These are phyloP conservation scores for Fistulifera solaris DNA, from an alignment of 108 stramenopile genomes.

Conservation along the genomic window DNA sequence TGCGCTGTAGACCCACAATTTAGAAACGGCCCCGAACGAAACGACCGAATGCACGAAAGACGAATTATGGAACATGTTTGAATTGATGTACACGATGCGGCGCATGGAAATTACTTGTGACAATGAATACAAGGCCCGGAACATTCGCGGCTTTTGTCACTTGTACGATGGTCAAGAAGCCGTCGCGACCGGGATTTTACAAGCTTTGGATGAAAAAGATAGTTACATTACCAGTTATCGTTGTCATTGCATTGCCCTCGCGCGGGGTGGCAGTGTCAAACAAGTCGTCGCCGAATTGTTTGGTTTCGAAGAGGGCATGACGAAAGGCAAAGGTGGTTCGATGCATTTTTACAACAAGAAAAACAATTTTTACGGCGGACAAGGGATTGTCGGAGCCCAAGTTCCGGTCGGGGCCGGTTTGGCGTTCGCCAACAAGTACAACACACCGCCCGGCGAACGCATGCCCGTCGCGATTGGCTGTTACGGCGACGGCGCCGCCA, in stretches of 20 bases:
- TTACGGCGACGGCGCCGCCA: slow-evolving; percentile 99
- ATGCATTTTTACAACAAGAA: slow-evolving; percentile 99
- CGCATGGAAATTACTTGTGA: slow-evolving; percentile 99
- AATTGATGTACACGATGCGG: slow-evolving; percentile 99
- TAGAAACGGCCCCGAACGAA: slow-evolving; percentile 56
- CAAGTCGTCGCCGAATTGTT: slow-evolving; percentile 88
- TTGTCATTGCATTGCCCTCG: slow-evolving; percentile 93
- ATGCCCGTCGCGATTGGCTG: slow-evolving; percentile 97
- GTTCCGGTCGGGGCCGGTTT: slow-evolving; percentile 97
- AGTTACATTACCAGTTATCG: slow-evolving; percentile 96
- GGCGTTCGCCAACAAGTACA: slow-evolving; percentile 98
- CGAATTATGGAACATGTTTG: slow-evolving; percentile 87
- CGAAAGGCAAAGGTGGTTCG: slow-evolving; percentile 96
- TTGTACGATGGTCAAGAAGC: slow-evolving; percentile 99
- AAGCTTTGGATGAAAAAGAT: slow-evolving; percentile 82
- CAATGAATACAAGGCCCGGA: slow-evolving; percentile 97
- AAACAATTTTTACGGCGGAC: slow-evolving; percentile 96
- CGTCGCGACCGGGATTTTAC: slow-evolving; percentile 92
- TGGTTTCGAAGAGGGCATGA: slow-evolving; percentile 62
- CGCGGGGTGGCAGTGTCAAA: slow-evolving; percentile 86
- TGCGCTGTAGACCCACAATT: slow-evolving; percentile 52
- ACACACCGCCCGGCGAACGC: slow-evolving; percentile 80
- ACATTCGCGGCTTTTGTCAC: slow-evolving; percentile 99
- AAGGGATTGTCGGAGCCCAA: slow-evolving; percentile 98
- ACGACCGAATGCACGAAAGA: slow-evolving; percentile 80